Evolutionary conservation across 139 green algal species (phyloP).

Genomic region (Auxenochlorella pyrenoidosa): DNA sequence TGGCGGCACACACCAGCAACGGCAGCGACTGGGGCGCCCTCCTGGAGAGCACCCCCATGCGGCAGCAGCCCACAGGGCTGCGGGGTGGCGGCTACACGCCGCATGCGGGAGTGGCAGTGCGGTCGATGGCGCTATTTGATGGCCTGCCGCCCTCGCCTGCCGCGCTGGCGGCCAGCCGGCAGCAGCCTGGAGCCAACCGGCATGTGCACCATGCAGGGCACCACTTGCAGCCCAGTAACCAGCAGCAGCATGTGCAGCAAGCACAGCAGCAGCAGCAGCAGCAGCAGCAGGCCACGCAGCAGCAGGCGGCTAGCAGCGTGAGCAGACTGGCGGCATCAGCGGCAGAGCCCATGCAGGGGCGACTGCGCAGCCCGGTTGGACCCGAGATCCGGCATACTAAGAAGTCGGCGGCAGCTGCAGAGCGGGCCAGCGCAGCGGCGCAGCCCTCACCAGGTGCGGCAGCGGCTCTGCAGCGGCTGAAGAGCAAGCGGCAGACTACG

Average conservation of each 20-base stretch:
- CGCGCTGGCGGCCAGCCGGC: neutral
- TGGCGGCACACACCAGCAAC: neutral
- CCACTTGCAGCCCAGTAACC: neutral
- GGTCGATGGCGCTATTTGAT: conserved; percentile 37
- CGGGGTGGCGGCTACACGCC: conserved; percentile 16
- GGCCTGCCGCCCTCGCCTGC: conserved; percentile 6
- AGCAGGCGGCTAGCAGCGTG: neutral
- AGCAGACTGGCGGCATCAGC: neutral
- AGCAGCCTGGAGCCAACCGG: neutral
- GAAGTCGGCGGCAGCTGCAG: conserved; percentile 26
- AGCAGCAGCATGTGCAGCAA: conserved; percentile 4
- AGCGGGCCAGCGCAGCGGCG: neutral
- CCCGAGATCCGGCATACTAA: conserved; percentile 11
- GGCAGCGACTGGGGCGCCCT: neutral
- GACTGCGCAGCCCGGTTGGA: conserved; percentile 28
- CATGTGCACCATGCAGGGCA: conserved; percentile 9
- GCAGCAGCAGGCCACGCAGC: neutral
- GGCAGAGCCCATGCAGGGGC: conserved; percentile 20
- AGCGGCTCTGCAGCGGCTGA: conserved; percentile 17
- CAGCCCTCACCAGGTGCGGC: neutral
- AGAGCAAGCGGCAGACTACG: neutral
- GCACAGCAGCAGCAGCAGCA: conserved; percentile 1
- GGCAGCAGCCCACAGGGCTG: conserved; percentile 12
- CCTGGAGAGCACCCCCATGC: neutral
- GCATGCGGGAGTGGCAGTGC: conserved; percentile 29